phyloP scores from a whole-genome alignment of 1,284 basidiomycete species.

The Microbotryum saponariae region DNA sequence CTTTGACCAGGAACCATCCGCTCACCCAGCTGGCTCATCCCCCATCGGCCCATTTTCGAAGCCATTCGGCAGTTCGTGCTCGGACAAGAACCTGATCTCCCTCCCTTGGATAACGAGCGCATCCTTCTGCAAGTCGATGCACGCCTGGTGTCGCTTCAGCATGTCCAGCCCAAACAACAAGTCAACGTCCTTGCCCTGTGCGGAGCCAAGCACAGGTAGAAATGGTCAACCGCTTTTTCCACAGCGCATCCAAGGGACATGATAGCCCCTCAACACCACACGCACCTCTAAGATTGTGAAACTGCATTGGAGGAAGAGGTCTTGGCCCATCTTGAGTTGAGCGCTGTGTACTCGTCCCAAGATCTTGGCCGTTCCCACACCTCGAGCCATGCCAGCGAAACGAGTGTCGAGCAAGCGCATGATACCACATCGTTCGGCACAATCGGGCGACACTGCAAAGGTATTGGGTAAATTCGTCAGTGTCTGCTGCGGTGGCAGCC shows the following conservation, averaged over 20 bases:
- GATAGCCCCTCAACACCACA: neutral
- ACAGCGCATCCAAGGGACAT: neutral
- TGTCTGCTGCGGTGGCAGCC: neutral
- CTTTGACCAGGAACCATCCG: neutral
- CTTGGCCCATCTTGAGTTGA: constrained; percentile 75
- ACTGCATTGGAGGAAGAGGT: constrained; percentile 73
- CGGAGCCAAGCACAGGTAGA: neutral
- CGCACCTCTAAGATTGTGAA: constrained; percentile 90
- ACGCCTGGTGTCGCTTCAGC: constrained; percentile 94
- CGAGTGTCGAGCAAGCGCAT: constrained; percentile 87
- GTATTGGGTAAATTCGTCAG: constrained; percentile 1
- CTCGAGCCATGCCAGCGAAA: constrained; percentile 84
- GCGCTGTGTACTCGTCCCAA: constrained; percentile 89
- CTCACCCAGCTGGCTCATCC: constrained; percentile 39
- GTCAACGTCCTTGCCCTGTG: constrained; percentile 77
- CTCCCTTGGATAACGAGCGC: constrained; percentile 79
- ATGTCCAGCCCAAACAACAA: constrained; percentile 94
- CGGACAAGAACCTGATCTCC: constrained; percentile 78
- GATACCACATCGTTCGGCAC: constrained; percentile 85
- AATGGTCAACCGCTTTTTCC: neutral
- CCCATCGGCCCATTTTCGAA: constrained; percentile 9
- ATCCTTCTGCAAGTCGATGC: constrained; percentile 82
- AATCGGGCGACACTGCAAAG: constrained; percentile 82
- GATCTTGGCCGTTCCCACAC: constrained; percentile 91
- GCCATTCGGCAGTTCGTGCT: constrained; percentile 81